Percentiles rank a stretch among this genome's conserved stretches.
Conservation (phyloP, 2,329 filamentous ascomycete genomes). For the Scytalidium lignicola region DNA sequence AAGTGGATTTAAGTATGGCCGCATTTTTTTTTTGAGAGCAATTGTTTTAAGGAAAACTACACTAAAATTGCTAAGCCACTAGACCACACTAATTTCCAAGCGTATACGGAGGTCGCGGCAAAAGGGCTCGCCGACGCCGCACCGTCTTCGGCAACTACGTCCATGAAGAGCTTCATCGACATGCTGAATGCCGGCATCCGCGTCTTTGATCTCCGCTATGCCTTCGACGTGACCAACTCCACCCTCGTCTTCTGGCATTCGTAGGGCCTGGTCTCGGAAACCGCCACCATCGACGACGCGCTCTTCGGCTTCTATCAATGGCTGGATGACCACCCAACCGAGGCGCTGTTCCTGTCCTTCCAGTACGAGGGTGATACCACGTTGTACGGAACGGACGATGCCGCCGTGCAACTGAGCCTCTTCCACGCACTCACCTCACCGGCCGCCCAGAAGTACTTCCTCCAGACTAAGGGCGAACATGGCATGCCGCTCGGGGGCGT, state of each 20-base stretch:
- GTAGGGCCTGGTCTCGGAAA: slow-evolving; percentile 38
- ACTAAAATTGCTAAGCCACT: too few species aligned
- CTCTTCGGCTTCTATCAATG: slow-evolving; percentile 43
- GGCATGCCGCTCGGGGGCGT: slow-evolving; percentile 40
- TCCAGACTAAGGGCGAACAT: slow-evolving; percentile 30
- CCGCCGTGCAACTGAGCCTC: slow-evolving; percentile 32
- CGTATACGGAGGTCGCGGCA: too few species aligned
- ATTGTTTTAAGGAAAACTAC: too few species aligned
- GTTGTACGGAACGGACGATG: slow-evolving; percentile 28
- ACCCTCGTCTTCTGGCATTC: slow-evolving; percentile 45
- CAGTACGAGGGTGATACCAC: slow-evolving; percentile 39
- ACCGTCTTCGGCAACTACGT: too few species aligned
- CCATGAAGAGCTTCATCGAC: slow-evolving; percentile 27
- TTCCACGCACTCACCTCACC: slow-evolving; percentile 33
- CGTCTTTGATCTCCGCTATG: slow-evolving; percentile 46
- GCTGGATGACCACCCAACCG: slow-evolving; percentile 40
- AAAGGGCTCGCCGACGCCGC: too few species aligned
- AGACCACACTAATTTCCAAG: too few species aligned
- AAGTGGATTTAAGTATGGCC: too few species aligned
- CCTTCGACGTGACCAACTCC: slow-evolving; percentile 39
- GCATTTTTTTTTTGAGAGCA: too few species aligned
- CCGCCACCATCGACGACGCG: slow-evolving; percentile 37
- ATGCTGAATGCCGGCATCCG: slow-evolving; percentile 42
- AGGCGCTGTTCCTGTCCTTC: slow-evolving; percentile 41
- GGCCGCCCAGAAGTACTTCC: slow-evolving; percentile 34